Conservation (phyloP, 2,329 filamentous ascomycete genomes). For the Pyrenochaeta sp. region DNA sequence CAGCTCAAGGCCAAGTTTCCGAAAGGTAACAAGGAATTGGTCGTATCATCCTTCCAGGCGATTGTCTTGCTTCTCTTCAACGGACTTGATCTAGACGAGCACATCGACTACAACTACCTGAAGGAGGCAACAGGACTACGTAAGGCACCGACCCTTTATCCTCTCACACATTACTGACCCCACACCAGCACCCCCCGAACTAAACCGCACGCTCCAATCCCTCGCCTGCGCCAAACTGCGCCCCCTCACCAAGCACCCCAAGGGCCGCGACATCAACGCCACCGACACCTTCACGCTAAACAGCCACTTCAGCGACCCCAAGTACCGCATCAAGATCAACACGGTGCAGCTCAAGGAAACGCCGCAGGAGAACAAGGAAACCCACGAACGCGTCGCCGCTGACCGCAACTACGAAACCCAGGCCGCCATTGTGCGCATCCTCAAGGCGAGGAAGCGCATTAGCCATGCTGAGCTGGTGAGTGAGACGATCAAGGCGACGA, state of each 20-base stretch:
- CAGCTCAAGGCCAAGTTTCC: conserved; percentile 82
- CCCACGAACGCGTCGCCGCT: conserved; percentile 85
- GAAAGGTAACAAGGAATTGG: conserved; percentile 82
- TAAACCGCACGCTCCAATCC: conserved; percentile 91
- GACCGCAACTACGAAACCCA: conserved; percentile 97
- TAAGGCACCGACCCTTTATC: no score
- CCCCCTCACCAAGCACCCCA: conserved; percentile 84
- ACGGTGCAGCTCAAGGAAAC: conserved; percentile 98
- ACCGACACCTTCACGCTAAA: conserved; percentile 90
- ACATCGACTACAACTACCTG: conserved; percentile 78
- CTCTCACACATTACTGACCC: conserved; percentile 19
- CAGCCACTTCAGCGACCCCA: conserved; percentile 75
- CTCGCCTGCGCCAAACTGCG: conserved; percentile 89
- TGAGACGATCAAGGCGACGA: conserved; percentile 91
- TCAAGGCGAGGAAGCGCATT: conserved; percentile 93
- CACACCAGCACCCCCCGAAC: conserved; percentile 71
- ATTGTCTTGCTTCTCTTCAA: conserved; percentile 93
- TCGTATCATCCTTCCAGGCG: conserved; percentile 91
- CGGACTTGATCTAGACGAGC: conserved; percentile 65
- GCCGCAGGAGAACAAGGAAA: conserved; percentile 91
- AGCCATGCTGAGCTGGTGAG: conserved; percentile 85
- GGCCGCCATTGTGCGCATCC: conserved; percentile 93
- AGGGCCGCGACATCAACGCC: conserved; percentile 77
- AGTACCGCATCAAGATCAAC: conserved; percentile 96
- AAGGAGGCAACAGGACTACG: conserved; percentile 75